Conservation (phyloP, 2,329 filamentous ascomycete species). For the Bertia moriformis region DNA sequence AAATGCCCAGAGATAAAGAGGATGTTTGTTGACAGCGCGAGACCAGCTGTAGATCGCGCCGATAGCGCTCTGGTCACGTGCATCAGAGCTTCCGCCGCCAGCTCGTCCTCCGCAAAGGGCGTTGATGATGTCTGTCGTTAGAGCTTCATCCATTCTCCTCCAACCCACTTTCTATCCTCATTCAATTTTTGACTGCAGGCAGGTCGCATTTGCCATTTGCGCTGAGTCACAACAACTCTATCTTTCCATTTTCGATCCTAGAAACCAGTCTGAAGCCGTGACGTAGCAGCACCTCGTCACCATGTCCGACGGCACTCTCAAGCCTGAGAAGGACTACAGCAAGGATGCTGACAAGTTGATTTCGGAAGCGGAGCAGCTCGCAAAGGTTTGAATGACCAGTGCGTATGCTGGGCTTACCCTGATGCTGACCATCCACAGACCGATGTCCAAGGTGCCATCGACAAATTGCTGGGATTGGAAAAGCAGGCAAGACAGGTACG, state of each 20-base stretch:
- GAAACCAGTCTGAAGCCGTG: background rate
- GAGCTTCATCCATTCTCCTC: too few relatives aligned
- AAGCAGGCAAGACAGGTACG: constrained; percentile 76
- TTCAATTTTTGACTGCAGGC: background rate
- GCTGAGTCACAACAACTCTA: too few relatives aligned
- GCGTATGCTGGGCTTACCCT: background rate
- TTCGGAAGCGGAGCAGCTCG: constrained; percentile 77
- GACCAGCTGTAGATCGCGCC: too few relatives aligned
- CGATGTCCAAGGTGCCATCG: constrained; percentile 75
- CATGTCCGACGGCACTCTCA: constrained; percentile 74
- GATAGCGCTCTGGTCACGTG: too few relatives aligned
- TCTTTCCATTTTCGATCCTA: too few relatives aligned
- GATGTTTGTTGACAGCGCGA: too few relatives aligned
- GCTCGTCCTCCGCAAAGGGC: background rate
- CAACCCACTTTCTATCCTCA: background rate
- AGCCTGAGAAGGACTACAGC: constrained; percentile 97
- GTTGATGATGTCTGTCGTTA: background rate
- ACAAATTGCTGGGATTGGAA: constrained; percentile 82
- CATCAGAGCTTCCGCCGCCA: background rate
- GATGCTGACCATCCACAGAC: constrained; percentile 27
- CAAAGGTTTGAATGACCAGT: constrained; percentile 44
- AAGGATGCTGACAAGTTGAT: constrained; percentile 90
- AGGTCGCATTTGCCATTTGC: too few relatives aligned
- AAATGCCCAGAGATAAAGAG: too few relatives aligned
- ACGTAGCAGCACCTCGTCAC: constrained; percentile 14